Percentiles rank a stretch among this genome's conserved stretches.
phyloP scores from a whole-genome alignment of 1,139 yeast species.

The Spathaspora sp. region DNA sequence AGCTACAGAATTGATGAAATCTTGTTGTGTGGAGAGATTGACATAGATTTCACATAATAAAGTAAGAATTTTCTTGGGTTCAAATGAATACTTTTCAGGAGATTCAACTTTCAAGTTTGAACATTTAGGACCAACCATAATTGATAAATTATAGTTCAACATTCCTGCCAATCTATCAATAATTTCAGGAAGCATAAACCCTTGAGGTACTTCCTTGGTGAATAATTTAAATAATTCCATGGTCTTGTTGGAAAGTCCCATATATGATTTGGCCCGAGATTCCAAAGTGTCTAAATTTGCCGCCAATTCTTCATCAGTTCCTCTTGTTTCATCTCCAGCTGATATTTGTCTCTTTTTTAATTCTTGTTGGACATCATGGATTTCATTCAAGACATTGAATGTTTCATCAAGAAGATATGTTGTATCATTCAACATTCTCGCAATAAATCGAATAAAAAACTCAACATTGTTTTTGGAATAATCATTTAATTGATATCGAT shows the following conservation, averaged over 20 bases:
- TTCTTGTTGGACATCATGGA: conserved; percentile 73
- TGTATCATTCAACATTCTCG: conserved; percentile 91
- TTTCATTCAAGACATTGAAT: conserved; percentile 70
- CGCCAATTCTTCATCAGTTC: conserved; percentile 56
- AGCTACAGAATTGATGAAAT: conserved; percentile 78
- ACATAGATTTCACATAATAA: conserved; percentile 74
- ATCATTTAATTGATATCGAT: conserved; percentile 63
- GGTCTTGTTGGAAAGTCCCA: conserved; percentile 83
- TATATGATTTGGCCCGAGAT: conserved; percentile 74
- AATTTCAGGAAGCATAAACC: conserved; percentile 85
- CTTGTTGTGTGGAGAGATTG: conserved; percentile 62
- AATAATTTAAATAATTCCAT: conserved; percentile 76
- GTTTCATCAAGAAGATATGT: conserved; percentile 92
- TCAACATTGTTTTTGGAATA: conserved; percentile 70
- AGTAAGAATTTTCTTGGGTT: conserved; percentile 70
- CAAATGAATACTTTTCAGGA: conserved; percentile 82
- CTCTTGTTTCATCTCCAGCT: conserved; percentile 38
- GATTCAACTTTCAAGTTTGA: conserved; percentile 80
- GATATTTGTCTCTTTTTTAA: conserved; percentile 34
- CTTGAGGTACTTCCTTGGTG: conserved; percentile 82
- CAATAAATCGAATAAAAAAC: conserved; percentile 88
- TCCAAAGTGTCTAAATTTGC: conserved; percentile 63
- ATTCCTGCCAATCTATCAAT: conserved; percentile 93
- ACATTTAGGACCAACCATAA: conserved; percentile 93
- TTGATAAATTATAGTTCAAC: conserved; percentile 88